Percentiles rank a stretch among this genome's conserved stretches.
phyloP scores from a whole-genome alignment of 1,284 basidiomycete species.

The Sporisorium scitamineum region DNA sequence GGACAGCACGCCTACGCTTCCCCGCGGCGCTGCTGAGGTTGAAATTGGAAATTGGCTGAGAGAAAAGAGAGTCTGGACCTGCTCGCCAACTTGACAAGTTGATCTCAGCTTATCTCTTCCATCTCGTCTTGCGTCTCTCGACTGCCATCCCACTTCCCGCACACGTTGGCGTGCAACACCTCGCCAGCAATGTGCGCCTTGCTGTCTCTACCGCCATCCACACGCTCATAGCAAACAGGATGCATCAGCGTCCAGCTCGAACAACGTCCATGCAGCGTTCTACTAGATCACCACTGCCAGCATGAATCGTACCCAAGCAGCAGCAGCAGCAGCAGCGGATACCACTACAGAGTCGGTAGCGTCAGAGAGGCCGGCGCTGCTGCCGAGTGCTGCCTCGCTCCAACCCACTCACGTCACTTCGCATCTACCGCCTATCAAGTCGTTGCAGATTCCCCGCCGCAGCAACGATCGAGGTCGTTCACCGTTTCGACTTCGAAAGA shows the following conservation, averaged over 20 bases:
- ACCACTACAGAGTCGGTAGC: too few species aligned
- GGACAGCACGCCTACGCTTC: not conserved
- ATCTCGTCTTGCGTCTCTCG: not conserved
- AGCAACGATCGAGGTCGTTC: not conserved
- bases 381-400: slow-evolving; percentile 19
- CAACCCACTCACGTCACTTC: slow-evolving; percentile 28
- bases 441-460: slow-evolving; percentile 1
- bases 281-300: not conserved
- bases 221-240: not conserved
- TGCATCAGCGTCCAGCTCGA: not conserved
- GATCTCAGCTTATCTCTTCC: slow-evolving; percentile 10
- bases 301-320: not conserved
- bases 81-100: not conserved
- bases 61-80: too few species aligned
- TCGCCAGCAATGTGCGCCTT: not conserved
- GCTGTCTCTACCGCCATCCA: not conserved
- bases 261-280: not conserved
- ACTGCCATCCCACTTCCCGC: not conserved
- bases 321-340: too few species aligned
- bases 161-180: not conserved
- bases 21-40: not conserved
- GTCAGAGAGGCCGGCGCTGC: slow-evolving; percentile 14
- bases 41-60: not conserved
- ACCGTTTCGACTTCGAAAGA: slow-evolving; percentile 10
- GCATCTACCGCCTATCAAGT: slow-evolving; percentile 20